Evolutionary conservation across 1,139 yeast species (phyloP), one percentile per base, ranked within the genome.

Genomic region (Yamadazyma atmosphaerica): DNA sequence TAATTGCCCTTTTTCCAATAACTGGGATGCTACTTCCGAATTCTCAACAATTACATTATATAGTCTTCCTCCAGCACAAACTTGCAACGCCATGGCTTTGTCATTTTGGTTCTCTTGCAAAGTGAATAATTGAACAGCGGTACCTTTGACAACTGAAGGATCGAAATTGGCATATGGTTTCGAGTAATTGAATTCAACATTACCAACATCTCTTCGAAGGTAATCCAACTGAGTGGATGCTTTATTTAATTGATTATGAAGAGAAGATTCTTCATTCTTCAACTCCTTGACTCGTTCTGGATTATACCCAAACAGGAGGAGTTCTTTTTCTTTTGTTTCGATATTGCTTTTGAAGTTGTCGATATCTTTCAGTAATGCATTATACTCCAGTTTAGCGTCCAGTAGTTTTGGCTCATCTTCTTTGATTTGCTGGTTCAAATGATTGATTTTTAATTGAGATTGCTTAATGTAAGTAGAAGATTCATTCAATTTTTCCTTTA

Each of bases 1-100:
- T 41, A 92, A 71, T 45, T 79, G 79, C 7, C 98, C 98, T 29
- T 71, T 72, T 50, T 89, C 92, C 34, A 94, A 70, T 12, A 94
- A 64, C 44, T 83, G 84, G 0, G 96, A 75, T 7, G 96, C 98
- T 4, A 88, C 84, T 18, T 72, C 80, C 41, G 94, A 94, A 38
- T 79, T 83, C 52, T 90, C 97, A 24, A 94, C 98, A 37, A 94
- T 89, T 28, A 94, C 89, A 54, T 90, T 89, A 60, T 81, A 94
- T 28, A 94, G 64, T 49, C 94, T 73, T 3, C 92, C 95, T 34
- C 98, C 98, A 4, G 98, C 98, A 61, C 96, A 86, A 2, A 87
- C 84, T 60, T 94, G 98, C 34, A 94, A 67, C 0, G 98, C 98
- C 31, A 84, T 73, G 0, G 96, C 85, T 42, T 83, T 81, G 25